Evolutionary conservation across 345 rosid genomes (phyloP).

Genomic region (Psidium friedrichsthalianum): DNA sequence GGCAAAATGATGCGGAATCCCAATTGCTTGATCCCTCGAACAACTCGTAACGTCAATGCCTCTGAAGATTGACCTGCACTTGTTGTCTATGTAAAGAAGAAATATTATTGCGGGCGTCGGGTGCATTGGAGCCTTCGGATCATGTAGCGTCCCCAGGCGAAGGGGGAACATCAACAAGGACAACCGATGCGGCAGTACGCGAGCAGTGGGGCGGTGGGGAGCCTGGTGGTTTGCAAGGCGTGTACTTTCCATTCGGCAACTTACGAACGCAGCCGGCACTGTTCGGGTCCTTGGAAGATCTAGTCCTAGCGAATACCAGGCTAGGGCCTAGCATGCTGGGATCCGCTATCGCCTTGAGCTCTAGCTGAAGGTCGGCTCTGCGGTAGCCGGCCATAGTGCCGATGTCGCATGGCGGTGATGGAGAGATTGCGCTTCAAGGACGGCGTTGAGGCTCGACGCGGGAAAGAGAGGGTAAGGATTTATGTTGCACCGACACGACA

Average conservation of each 20-base stretch:
- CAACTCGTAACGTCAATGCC: not conserved
- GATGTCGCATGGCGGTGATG: not conserved
- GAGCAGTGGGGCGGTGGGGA: too few relatives aligned
- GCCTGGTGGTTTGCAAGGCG: not conserved
- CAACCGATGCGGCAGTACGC: too few relatives aligned
- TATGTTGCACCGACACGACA: too few relatives aligned
- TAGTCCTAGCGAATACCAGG: not conserved
- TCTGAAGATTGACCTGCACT: not conserved
- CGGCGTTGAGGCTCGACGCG: not conserved
- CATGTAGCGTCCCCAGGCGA: not conserved
- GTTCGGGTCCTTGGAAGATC: not conserved
- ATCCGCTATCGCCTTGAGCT: not conserved
- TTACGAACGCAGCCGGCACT: not conserved
- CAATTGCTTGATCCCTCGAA: not conserved
- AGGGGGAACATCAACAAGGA: not conserved
- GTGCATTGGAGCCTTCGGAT: not conserved
- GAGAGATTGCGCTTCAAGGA: not conserved
- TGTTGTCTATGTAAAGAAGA: not conserved
- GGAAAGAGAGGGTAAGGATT: not conserved
- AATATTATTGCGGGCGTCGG: not conserved
- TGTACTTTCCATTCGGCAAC: fast-evolving
- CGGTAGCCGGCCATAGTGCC: not conserved
- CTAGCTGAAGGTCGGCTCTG: not conserved
- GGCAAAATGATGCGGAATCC: not conserved
- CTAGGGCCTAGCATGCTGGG: not conserved